Percentiles rank a stretch among this genome's conserved stretches.
These are phyloP conservation scores for Aspergillus tanneri DNA, from an alignment of 2,329 filamentous ascomycete genomes.

Conservation along the genomic window DNA sequence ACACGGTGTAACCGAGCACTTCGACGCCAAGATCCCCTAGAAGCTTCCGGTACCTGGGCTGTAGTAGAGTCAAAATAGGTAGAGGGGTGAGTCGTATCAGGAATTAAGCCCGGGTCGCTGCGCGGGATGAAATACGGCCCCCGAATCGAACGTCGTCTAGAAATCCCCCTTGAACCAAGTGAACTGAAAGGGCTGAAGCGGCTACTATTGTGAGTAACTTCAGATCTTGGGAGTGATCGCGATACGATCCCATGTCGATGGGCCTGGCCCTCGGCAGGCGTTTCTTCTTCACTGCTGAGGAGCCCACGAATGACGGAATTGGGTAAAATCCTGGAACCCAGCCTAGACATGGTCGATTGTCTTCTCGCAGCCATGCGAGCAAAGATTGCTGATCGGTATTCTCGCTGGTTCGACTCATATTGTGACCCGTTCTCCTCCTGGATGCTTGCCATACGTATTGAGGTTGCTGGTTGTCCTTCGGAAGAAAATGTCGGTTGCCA, in stretches of 20 bases:
- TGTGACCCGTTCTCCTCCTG: constrained; percentile 40
- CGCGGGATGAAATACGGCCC: constrained; percentile 43
- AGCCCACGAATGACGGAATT: constrained; percentile 47
- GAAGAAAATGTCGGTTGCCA: constrained; percentile 22
- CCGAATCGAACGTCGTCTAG: constrained; percentile 41
- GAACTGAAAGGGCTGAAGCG: constrained; percentile 45
- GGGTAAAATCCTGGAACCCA: constrained; percentile 50
- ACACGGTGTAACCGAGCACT: constrained; percentile 44
- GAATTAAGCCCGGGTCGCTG: constrained; percentile 31
- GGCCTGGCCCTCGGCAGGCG: constrained; percentile 45
- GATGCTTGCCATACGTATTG: constrained; percentile 33
- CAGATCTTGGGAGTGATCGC: constrained; percentile 37
- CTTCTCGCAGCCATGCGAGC: constrained; percentile 40
- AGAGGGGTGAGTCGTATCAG: constrained; percentile 31
- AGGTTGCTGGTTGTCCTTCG: constrained; percentile 12
- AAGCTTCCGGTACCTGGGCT: constrained; percentile 28
- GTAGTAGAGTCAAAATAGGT: constrained; percentile 26
- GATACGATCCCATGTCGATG: constrained; percentile 45
- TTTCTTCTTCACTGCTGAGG: constrained; percentile 48
- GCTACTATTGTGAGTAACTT: constrained; percentile 32
- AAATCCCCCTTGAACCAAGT: constrained; percentile 40
- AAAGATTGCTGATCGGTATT: constrained; percentile 33
- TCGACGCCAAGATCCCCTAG: constrained; percentile 40
- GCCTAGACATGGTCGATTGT: constrained; percentile 49
- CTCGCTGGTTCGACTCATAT: constrained; percentile 31